Evolutionary conservation across 2,329 filamentous ascomycete genomes (phyloP).

Genomic region (Talaromyces sp.): DNA sequence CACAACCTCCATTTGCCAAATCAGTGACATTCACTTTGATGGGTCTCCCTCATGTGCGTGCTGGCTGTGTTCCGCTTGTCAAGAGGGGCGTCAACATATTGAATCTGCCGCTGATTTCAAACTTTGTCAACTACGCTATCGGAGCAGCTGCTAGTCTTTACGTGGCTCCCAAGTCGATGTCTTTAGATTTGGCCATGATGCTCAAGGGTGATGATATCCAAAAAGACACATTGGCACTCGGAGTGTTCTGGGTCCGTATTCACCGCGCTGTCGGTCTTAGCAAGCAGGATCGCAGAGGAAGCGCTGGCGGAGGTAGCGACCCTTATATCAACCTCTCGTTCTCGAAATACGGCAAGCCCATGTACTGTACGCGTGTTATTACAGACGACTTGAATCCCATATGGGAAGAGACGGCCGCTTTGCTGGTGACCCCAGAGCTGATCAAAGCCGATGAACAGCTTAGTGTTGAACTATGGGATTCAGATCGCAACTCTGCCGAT

Average conservation of each 20-base stretch:
- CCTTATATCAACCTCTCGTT: conserved; percentile 93
- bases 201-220: conserved; percentile 86
- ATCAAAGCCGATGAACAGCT: conserved; percentile 92
- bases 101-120: conserved; percentile 86
- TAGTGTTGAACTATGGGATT: conserved; percentile 94
- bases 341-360: conserved; percentile 94
- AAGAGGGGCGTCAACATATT: conserved; percentile 84
- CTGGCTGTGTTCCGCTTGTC: conserved; percentile 89
- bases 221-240: conserved; percentile 77
- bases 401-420: conserved; percentile 80
- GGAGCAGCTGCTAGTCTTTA: conserved; percentile 82
- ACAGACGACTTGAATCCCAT: conserved; percentile 90
- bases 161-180: conserved; percentile 90
- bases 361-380: conserved; percentile 95
- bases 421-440: conserved; percentile 81
- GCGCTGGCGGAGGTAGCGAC: conserved; percentile 80
- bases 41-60: conserved; percentile 83
- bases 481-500: conserved; percentile 84
- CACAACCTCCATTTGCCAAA: conserved; percentile 88
- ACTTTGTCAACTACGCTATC: conserved; percentile 96
- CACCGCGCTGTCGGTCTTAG: conserved; percentile 81
- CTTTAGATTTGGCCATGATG: conserved; percentile 83
- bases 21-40: conserved; percentile 89
- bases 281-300: conserved; percentile 83
- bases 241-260: conserved; percentile 88